Conservation (phyloP, 306 rosid species). For the Trichosanthes truncata region DNA sequence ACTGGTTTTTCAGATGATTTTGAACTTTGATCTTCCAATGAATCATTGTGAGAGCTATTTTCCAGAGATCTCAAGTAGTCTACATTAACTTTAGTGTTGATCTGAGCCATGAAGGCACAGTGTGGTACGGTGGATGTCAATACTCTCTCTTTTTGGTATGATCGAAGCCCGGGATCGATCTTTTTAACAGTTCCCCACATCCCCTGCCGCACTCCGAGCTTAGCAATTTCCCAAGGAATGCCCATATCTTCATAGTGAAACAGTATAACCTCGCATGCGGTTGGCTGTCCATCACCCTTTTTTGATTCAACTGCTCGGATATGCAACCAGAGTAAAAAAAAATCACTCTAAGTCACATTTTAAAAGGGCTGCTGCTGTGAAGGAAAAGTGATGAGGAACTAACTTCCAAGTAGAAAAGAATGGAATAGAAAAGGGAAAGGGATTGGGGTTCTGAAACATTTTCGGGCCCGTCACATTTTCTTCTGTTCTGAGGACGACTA, state of each 20-base stretch:
- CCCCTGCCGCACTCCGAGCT: slow-evolving; percentile 87
- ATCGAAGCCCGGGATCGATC: slow-evolving; percentile 73
- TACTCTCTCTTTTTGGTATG: slow-evolving; percentile 51
- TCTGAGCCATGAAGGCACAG: slow-evolving; percentile 51
- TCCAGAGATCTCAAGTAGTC: slow-evolving; percentile 58
- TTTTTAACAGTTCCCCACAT: slow-evolving; percentile 99
- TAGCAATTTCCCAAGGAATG: slow-evolving; percentile 92
- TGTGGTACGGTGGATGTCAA: slow-evolving; percentile 40
- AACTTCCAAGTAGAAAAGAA: background rate
- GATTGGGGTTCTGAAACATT: background rate
- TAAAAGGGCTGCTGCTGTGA: background rate
- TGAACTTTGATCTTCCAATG: slow-evolving; percentile 31
- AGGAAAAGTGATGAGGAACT: background rate
- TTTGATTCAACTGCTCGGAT: slow-evolving; percentile 54
- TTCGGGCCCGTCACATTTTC: background rate
- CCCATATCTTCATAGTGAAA: slow-evolving; percentile 98
- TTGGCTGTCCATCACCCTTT: slow-evolving; percentile 41
- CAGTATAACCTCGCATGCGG: slow-evolving; percentile 74
- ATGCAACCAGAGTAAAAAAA: background rate
- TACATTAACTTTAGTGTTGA: slow-evolving; percentile 55
- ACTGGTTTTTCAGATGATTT: slow-evolving; percentile 35
- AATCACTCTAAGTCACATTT: background rate
- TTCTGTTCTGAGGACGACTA: background rate
- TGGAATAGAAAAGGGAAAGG: background rate
- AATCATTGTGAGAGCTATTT: slow-evolving; percentile 20